Conservation (phyloP, 2,329 filamentous ascomycete species). For the Boeremia lycopersici region DNA sequence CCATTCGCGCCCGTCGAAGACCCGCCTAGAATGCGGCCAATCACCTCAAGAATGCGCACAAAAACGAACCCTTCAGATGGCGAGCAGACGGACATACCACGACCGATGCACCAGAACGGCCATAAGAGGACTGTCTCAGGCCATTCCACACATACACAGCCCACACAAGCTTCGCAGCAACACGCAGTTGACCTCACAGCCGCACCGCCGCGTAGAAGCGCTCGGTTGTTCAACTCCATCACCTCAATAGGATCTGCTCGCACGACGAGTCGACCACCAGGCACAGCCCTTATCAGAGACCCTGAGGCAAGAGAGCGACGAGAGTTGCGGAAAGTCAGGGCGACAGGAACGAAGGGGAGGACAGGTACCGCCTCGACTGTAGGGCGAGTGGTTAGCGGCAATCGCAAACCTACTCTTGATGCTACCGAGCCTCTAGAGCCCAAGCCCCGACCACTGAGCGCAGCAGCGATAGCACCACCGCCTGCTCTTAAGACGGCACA, state of each 20-base stretch:
- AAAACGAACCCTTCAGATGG: constrained; percentile 48
- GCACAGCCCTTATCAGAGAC: constrained; percentile 58
- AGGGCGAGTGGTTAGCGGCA: constrained; percentile 87
- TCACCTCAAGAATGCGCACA: constrained; percentile 47
- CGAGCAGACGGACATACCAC: constrained; percentile 46
- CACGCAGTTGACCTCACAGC: constrained; percentile 48
- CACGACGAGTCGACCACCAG: constrained; percentile 67
- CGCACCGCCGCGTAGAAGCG: constrained; percentile 52
- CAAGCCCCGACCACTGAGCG: constrained; percentile 45
- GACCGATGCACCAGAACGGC: constrained; percentile 56
- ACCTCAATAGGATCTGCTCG: constrained; percentile 62
- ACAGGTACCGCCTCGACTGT: constrained; percentile 71
- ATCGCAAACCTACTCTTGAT: constrained; percentile 74
- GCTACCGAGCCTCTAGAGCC: constrained; percentile 75
- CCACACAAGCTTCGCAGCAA: constrained; percentile 32
- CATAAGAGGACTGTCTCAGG: constrained; percentile 94
- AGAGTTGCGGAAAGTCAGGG: constrained; percentile 84
- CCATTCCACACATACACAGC: constrained; percentile 58
- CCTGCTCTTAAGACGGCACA: constrained; percentile 45
- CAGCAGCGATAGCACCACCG: constrained; percentile 33
- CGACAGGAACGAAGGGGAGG: constrained; percentile 71
- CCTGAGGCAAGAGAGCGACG: constrained; percentile 66
- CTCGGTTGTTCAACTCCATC: constrained; percentile 58
- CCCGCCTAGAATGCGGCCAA: constrained; percentile 47
- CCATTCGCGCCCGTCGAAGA: constrained; percentile 43